Base-by-base conservation (phyloP, 2,329 filamentous ascomycete species). In the Sphaerostilbella broomeana region DNA sequence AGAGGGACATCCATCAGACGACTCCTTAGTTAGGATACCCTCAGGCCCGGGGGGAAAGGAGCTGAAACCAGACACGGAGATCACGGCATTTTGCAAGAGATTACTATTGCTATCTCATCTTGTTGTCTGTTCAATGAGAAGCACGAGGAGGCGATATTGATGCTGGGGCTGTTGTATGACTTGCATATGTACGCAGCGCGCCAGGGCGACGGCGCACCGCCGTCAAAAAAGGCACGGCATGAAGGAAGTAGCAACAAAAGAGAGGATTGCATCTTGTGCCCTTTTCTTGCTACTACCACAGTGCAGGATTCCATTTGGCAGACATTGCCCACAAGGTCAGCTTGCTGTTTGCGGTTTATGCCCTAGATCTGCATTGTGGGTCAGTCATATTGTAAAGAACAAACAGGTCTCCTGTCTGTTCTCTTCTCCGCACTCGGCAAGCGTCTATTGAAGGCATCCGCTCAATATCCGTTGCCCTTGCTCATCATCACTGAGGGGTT, bases 111-210 rank as follows among this genome's bases (percentile, higher is more conserved):
- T 35, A 27, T 38, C 35, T 42, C 40, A 42, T 42, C 36, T 43
- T 38, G 36, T 27, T 24, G 32, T 35, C 41, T 40, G 37, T 25
- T 43, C 41, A 43, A 43, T 43, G 19, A 43, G 30, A 40, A 34
- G 36, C 30, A 43, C 28, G 31, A 35, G 17, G 35, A 17, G 30
- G 36, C 41, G 32, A 32, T 43, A 22, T 43, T 43, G 33, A 30
- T 22, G 37, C 26, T 29, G 41, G 29, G 28, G 31, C 35, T 38
- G 40, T 24, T 35, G 36, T 40, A 43, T 43, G 41, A 43, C 41
- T 35, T 43, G 41, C 41, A 43, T 40, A 22, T 25, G 29, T 31
- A 33, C 34, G 30, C 34, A 10, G 17, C 35, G 40, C 40, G 40
- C 34, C 32, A 35, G 36, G 13, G 32, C 38, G 40, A 27, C 28